These are phyloP conservation scores for Pecoramyces ruminantium DNA, from an alignment of 192 early-diverging fungal species.

Conservation along the genomic window DNA sequence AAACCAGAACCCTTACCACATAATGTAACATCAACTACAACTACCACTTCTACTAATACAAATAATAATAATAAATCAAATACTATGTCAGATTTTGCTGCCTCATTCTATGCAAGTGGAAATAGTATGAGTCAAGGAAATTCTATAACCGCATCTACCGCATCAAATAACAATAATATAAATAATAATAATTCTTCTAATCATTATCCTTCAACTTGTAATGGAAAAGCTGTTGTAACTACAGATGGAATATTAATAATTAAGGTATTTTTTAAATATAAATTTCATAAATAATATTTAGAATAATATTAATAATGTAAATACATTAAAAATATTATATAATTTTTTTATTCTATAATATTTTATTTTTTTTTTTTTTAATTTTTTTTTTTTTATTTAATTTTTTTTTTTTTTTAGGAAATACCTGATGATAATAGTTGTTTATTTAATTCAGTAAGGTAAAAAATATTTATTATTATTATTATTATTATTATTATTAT, in stretches of 20 bases:
- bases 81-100: neutral
- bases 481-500: too few relatives aligned
- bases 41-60: too few relatives aligned
- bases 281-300: neutral
- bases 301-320: too few relatives aligned
- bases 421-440: neutral
- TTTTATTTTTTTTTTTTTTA: too few relatives aligned
- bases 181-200: neutral
- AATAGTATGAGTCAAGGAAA: neutral
- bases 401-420: neutral
- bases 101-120: neutral
- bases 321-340: too few relatives aligned
- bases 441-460: neutral
- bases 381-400: too few relatives aligned
- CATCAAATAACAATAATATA: neutral
- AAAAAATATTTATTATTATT: neutral
- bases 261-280: neutral
- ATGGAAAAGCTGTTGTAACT: neutral
- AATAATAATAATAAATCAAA: too few relatives aligned
- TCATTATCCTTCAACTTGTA: neutral
- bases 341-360: too few relatives aligned
- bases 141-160: neutral
- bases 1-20: neutral
- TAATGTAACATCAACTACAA: neutral
- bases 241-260: neutral